These are phyloP conservation scores for Russula griseocarnosa DNA, from an alignment of 768 basidiomycete species.

Conservation along the genomic window DNA sequence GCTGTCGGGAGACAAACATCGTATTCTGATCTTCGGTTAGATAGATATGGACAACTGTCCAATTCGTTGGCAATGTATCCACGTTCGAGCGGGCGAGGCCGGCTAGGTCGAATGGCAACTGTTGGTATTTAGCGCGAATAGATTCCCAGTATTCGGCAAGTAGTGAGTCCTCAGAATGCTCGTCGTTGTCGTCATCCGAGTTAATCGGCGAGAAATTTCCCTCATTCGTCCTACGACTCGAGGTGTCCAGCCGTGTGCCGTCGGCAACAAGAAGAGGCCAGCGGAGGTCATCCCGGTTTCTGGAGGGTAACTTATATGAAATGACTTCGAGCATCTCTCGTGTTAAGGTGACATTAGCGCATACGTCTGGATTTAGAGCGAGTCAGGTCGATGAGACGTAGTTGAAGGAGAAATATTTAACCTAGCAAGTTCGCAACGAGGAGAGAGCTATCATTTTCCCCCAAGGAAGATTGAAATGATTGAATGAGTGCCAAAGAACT, in stretches of 20 bases:
- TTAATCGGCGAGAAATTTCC: constrained; percentile 31
- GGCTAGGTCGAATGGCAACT: constrained; percentile 41
- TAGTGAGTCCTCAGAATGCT: constrained; percentile 31
- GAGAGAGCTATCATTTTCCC: constrained; percentile 48
- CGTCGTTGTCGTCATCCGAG: constrained; percentile 40
- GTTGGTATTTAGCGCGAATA: constrained; percentile 52
- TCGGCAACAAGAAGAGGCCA: constrained; percentile 62
- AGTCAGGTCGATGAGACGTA: constrained; percentile 2
- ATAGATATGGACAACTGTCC: constrained; percentile 81
- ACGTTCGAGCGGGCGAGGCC: constrained; percentile 42
- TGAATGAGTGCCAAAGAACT: constrained; percentile 66
- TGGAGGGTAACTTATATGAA: constrained; percentile 57
- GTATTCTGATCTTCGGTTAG: constrained; percentile 80
- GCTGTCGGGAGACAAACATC: constrained; percentile 78
- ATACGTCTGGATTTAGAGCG: constrained; percentile 51
- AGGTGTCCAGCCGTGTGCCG: constrained; percentile 40
- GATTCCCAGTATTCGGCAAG: constrained; percentile 60
- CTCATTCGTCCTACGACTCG: constrained; percentile 28
- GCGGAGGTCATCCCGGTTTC: constrained; percentile 55
- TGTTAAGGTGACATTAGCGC: constrained; percentile 71
- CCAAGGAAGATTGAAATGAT: constrained; percentile 78
- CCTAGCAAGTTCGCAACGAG: constrained; percentile 63
- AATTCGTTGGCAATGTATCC: constrained; percentile 59
- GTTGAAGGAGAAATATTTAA: constrained; percentile 31
- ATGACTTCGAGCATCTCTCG: constrained; percentile 86